phyloP scores from a whole-genome alignment of 2,329 filamentous ascomycete genomes.

The Mycosphaerelloides madeirae region DNA sequence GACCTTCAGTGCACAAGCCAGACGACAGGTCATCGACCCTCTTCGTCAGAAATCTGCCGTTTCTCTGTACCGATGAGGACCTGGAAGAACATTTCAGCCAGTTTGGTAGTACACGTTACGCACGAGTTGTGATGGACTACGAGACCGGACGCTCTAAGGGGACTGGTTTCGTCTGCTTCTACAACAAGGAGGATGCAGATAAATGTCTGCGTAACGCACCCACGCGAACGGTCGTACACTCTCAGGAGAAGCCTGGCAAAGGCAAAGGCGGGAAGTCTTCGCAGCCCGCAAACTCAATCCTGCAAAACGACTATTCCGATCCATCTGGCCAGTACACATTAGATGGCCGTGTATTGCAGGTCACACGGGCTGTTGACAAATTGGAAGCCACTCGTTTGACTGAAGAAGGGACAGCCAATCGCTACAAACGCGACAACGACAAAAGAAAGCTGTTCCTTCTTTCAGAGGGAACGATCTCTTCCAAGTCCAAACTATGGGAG shows the following conservation, averaged over 20 bases:
- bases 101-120: conserved; percentile 87
- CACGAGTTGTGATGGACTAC: conserved; percentile 82
- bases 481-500: conserved; percentile 71
- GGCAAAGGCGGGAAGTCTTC: conserved; percentile 22
- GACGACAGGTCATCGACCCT: conserved; percentile 68
- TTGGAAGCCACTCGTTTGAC: conserved; percentile 72
- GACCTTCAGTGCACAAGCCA: conserved; percentile 41
- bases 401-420: conserved; percentile 59
- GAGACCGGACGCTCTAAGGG: conserved; percentile 82
- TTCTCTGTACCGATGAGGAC: conserved; percentile 75
- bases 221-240: conserved; percentile 40
- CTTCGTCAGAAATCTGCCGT: conserved; percentile 92
- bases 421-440: conserved; percentile 71
- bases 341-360: conserved; percentile 78
- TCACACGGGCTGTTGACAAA: conserved; percentile 80
- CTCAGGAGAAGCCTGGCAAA: conserved; percentile 15
- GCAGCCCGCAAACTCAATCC: conserved; percentile 68
- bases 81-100: conserved; percentile 80
- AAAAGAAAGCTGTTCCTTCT: conserved; percentile 87
- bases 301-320: conserved; percentile 82
- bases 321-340: conserved; percentile 81
- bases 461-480: conserved; percentile 74
- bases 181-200: conserved; percentile 68
- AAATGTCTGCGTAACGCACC: conserved; percentile 73
- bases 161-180: conserved; percentile 94